Evolutionary conservation across 2,329 filamentous ascomycete genomes (phyloP).

Genomic region (Aspergillus neotritici): DNA sequence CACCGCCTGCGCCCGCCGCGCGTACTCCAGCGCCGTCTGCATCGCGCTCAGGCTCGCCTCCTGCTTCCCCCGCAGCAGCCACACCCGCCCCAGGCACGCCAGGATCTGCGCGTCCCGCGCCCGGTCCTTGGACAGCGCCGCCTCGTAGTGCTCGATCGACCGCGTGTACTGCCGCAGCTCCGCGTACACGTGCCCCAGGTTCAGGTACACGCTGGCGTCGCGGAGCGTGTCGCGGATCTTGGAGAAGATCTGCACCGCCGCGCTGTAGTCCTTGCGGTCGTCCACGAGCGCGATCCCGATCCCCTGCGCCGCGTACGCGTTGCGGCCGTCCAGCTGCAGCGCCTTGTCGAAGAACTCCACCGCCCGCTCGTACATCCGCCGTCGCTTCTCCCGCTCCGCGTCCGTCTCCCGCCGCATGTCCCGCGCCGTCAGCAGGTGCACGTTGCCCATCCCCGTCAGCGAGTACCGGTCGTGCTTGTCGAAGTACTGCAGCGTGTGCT

Average conservation of each 20-base stretch:
- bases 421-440: slow-evolving; percentile 79
- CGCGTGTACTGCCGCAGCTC: slow-evolving; percentile 86
- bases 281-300: slow-evolving; percentile 91
- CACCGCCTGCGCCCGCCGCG: slow-evolving; percentile 63
- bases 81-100: slow-evolving; percentile 80
- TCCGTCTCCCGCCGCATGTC: slow-evolving; percentile 93
- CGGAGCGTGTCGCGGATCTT: slow-evolving; percentile 86
- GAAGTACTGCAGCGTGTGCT: slow-evolving; percentile 86
- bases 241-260: slow-evolving; percentile 78
- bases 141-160: slow-evolving; percentile 90
- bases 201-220: slow-evolving; percentile 83
- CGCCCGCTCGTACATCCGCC: slow-evolving; percentile 78
- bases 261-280: slow-evolving; percentile 82
- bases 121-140: slow-evolving; percentile 71
- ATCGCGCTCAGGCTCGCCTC: slow-evolving; percentile 59
- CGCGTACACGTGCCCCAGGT: slow-evolving; percentile 86
- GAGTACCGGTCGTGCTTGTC: slow-evolving; percentile 99
- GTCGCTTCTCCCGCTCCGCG: slow-evolving; percentile 82
- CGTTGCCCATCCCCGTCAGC: slow-evolving; percentile 91
- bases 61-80: slow-evolving; percentile 72
- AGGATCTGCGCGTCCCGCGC: slow-evolving; percentile 74
- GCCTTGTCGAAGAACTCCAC: slow-evolving; percentile 99
- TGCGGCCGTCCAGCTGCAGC: slow-evolving; percentile 86
- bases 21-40: slow-evolving; percentile 60
- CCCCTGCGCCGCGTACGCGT: slow-evolving; percentile 93